These are phyloP conservation scores for Vitis cinerea DNA, from an alignment of 164 flowering plant genomes.

Conservation along the genomic window DNA sequence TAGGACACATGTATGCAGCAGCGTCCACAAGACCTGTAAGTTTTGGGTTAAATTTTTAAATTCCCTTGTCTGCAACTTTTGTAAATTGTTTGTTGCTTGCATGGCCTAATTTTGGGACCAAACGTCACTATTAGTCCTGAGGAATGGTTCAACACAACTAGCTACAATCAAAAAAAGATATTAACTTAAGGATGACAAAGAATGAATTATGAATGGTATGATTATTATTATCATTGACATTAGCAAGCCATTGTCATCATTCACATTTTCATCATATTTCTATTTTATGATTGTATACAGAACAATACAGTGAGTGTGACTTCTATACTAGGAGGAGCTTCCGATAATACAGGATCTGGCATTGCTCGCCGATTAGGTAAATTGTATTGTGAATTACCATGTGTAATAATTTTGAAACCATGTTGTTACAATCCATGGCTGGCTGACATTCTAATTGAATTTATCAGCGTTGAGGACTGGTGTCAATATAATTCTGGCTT, in stretches of 20 bases:
- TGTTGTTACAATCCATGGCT: neutral
- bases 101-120: no score
- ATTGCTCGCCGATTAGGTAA: conserved; percentile 85
- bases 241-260: no score
- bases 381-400: neutral
- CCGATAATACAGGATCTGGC: conserved; percentile 85
- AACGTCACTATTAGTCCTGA: no score
- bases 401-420: neutral
- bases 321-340: conserved; percentile 73
- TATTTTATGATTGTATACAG: conserved; percentile 24
- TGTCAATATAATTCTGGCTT: conserved; percentile 67
- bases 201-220: no score
- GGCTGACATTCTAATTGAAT: conserved; percentile 5
- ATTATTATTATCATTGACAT: no score
- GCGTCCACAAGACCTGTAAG: conserved; percentile 78
- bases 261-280: no score
- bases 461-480: conserved; percentile 74
- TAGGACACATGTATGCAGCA: conserved; percentile 83
- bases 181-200: no score
- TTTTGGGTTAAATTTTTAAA: neutral
- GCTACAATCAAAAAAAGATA: no score
- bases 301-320: conserved; percentile 61
- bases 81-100: no score
- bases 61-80: neutral
- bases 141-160: no score